Base-by-base conservation (phyloP, 805 yeast species). In the Candida loeiensis region DNA sequence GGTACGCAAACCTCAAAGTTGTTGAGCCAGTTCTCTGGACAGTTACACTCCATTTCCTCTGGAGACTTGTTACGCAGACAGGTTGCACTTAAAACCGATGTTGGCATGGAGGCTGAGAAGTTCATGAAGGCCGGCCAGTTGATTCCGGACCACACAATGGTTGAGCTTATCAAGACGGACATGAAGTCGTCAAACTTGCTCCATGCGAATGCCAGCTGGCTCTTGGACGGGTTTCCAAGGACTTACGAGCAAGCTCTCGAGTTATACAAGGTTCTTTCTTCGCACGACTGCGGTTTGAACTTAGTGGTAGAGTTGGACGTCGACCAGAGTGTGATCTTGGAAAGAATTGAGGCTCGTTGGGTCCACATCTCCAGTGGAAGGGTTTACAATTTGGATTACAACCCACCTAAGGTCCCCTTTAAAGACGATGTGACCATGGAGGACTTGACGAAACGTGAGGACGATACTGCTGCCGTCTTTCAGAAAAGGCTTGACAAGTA, bases 201-300 rank as follows among this genome's bases (percentile, higher is more conserved):
- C 14, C 60, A 64, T 26, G 33, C 61, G 0, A 39, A 61, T 1
- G 48, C 79, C 1, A 64, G 79, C 4, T 90, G 95, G 86, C 66
- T 90, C 21, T 66, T 91, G 36, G 98, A 90, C 58, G 98, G 98
- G 31, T 91, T 89, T 54, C 98, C 98, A 4, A 70, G 98, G 46
- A 91, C 93, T 0, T 55, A 66, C 14, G 63, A 61, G 3, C 98
- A 90, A 61, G 96, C 96, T 0, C 54, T 58, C 28, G 73, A 69
- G 7, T 63, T 88, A 27, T 78, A 79, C 40, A 48, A 53, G 12
- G 67, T 66, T 4, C 63, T 83, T 40, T 46, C 40, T 1, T 49
- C 59, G 7, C 44, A 60, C 24, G 49, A 64, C 2, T 61, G 82
- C 1, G 55, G 63, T 11, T 56, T 90, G 40, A 88, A 87, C 51